These are phyloP conservation scores for Liquidambar formosana DNA, from an alignment of 164 flowering plant genomes.

Conservation along the genomic window DNA sequence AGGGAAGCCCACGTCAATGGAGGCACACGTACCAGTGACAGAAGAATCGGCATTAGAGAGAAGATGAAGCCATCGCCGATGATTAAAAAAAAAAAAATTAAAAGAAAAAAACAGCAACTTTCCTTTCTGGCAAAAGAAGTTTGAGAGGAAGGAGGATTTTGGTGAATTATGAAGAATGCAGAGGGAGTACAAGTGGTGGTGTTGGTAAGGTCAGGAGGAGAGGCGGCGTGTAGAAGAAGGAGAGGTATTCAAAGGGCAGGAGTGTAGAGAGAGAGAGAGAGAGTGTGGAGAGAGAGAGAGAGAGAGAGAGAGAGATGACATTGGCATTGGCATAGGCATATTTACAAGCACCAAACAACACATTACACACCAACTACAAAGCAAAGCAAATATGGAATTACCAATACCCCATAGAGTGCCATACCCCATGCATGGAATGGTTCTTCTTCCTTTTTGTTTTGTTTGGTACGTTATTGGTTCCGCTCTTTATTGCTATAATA, in stretches of 20 bases:
- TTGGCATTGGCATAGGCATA: slow-evolving; percentile 1
- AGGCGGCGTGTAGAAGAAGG: slow-evolving; percentile 45
- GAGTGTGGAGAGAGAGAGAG: slow-evolving; percentile 14
- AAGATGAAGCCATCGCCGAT: slow-evolving; percentile 6
- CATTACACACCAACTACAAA: slow-evolving; percentile 4
- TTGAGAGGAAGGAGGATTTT: slow-evolving; percentile 2
- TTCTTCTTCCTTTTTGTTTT: background rate
- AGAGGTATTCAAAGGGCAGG: slow-evolving; percentile 15
- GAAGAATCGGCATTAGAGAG: slow-evolving; percentile 20
- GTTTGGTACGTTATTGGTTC: slow-evolving; percentile 6
- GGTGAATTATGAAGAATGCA: slow-evolving; percentile 17
- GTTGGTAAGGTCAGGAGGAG: slow-evolving; percentile 17
- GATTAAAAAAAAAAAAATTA: background rate
- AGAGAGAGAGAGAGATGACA: slow-evolving; percentile 3
- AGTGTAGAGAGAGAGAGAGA: slow-evolving; percentile 14
- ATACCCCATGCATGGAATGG: slow-evolving; percentile 4
- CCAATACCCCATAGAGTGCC: background rate
- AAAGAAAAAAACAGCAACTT: too few species aligned
- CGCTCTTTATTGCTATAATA: background rate
- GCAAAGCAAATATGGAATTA: background rate
- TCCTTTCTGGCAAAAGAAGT: too few species aligned
- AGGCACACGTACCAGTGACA: slow-evolving; percentile 21
- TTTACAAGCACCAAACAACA: slow-evolving; percentile 5
- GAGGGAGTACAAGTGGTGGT: slow-evolving; percentile 10
- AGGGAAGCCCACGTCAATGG: slow-evolving; percentile 8